A percentile compares a stretch with the other conserved stretches of the same genome.
Evolutionary conservation across 306 rosid genomes (phyloP).

Genomic region (Quercus mongolica): DNA sequence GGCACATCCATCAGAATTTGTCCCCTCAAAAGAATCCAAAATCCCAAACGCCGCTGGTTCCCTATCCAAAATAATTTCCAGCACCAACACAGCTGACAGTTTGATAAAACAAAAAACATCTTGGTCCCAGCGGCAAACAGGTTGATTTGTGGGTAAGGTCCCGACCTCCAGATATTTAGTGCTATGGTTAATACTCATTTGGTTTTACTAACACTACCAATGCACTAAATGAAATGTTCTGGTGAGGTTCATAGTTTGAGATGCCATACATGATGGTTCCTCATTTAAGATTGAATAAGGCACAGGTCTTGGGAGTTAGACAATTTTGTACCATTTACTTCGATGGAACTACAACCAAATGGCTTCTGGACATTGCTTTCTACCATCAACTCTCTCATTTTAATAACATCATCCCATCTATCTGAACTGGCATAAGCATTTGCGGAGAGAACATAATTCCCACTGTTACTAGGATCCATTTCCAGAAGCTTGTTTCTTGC

Average conservation of each 20-base stretch:
- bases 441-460: constrained; percentile 72
- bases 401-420: constrained; percentile 84
- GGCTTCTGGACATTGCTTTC: constrained; percentile 65
- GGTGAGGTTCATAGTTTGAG: background rate
- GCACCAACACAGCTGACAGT: no score
- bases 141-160: no score
- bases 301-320: constrained; percentile 16
- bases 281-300: background rate
- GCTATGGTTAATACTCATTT: background rate
- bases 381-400: constrained; percentile 72
- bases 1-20: background rate
- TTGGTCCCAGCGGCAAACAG: no score
- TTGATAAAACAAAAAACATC: no score
- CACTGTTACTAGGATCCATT: constrained; percentile 66
- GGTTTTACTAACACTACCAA: background rate
- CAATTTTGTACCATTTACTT: constrained; percentile 32
- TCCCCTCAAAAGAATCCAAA: background rate
- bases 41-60: background rate
- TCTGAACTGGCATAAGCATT: constrained; percentile 60
- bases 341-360: constrained; percentile 70
- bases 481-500: constrained; percentile 69
- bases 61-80: no score
- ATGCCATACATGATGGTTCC: background rate
- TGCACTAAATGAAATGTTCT: background rate
- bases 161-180: no score